A percentile compares a stretch with the other conserved stretches of the same genome.
phyloP scores from a whole-genome alignment of 2,329 filamentous ascomycete species.

The Diaporthe citriasiana region DNA sequence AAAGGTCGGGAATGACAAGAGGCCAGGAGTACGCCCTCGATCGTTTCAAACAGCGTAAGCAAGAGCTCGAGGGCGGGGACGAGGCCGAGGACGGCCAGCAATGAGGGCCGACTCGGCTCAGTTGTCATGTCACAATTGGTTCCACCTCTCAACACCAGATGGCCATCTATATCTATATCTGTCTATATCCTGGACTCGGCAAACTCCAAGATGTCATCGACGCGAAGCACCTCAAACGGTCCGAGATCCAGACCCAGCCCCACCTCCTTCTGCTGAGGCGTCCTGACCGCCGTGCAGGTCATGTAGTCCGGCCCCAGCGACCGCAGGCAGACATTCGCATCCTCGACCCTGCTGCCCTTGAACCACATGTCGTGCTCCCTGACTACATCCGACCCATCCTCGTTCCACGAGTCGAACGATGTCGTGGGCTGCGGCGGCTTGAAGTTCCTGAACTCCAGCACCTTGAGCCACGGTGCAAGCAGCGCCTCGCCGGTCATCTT shows the following conservation, averaged over 20 bases:
- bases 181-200: constrained; percentile 54
- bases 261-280: constrained; percentile 53
- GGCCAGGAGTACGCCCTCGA: background rate
- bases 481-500: constrained; percentile 87
- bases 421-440: constrained; percentile 62
- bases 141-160: background rate
- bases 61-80: background rate
- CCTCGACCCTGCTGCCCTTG: constrained; percentile 54
- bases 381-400: constrained; percentile 53
- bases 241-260: constrained; percentile 57
- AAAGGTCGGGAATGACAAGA: background rate
- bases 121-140: background rate
- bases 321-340: constrained; percentile 59
- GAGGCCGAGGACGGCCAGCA: background rate
- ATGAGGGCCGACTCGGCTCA: background rate
- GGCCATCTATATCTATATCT: background rate
- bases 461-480: constrained; percentile 78
- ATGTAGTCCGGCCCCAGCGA: constrained; percentile 66
- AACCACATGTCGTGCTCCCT: constrained; percentile 56
- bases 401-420: constrained; percentile 43
- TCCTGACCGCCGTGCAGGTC: constrained; percentile 66
- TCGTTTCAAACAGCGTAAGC: constrained; percentile 24
- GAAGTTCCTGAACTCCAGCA: constrained; percentile 78
- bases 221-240: constrained; percentile 57
- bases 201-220: constrained; percentile 62